Conservation (phyloP, 2,329 filamentous ascomycete species). For the Pleurostoma richardsiae region DNA sequence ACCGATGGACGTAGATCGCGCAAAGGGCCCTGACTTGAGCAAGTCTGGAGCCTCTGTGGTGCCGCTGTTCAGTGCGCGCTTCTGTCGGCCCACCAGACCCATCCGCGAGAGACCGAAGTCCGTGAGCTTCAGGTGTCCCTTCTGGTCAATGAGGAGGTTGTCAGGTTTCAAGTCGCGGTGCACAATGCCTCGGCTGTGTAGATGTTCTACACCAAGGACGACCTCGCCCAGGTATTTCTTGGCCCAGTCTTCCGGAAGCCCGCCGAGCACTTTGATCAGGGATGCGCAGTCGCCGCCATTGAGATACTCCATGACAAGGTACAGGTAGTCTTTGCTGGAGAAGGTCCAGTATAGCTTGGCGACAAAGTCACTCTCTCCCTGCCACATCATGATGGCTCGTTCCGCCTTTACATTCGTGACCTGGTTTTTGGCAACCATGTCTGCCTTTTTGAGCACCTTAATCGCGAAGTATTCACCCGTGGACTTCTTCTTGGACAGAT, state of each 20-base stretch:
- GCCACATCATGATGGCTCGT: conserved; percentile 99
- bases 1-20: conserved; percentile 74
- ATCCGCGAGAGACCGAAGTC: conserved; percentile 97
- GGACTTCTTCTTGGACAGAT: conserved; percentile 96
- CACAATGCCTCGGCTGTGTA: conserved; percentile 91
- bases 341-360: conserved; percentile 99
- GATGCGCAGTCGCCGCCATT: conserved; percentile 97
- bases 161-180: conserved; percentile 97
- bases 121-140: conserved; percentile 92
- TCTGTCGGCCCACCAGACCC: conserved; percentile 94
- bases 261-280: conserved; percentile 88
- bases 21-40: conserved; percentile 87
- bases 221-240: conserved; percentile 97
- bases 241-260: conserved; percentile 92
- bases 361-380: conserved; percentile 97
- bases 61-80: conserved; percentile 76
- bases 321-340: conserved; percentile 97
- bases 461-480: conserved; percentile 98
- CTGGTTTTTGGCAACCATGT: conserved; percentile 99
- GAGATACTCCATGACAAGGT: conserved; percentile 98
- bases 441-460: conserved; percentile 98
- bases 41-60: conserved; percentile 83
- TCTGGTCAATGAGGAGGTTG: conserved; percentile 94
- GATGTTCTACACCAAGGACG: conserved; percentile 91
- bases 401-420: conserved; percentile 99